Evolutionary conservation across 345 rosid genomes (phyloP), one percentile per base, ranked within the genome.

Genomic region (Salix udensis): DNA sequence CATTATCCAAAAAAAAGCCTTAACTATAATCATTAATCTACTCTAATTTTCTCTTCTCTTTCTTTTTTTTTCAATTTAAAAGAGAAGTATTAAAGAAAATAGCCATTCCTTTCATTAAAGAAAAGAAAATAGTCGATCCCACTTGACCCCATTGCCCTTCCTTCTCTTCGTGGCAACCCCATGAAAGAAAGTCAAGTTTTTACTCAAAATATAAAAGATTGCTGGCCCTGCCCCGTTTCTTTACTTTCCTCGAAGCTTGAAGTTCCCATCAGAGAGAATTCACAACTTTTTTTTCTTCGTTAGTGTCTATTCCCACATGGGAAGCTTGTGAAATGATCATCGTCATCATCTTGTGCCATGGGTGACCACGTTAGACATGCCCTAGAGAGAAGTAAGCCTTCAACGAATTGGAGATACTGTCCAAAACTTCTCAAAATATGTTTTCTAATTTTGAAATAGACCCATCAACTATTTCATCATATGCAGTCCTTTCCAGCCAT

Each of bases 141-240:
- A 81, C 83, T 28, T 40, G 73, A 71, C 67, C 82, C 81, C 70
- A 31, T 11, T 5, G 73, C 80, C 67, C 71, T 87, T 83, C 87
- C 90, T 87, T 87, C 79, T 89, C 81, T 85, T 86, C 89, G 74
- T 81, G 89, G 85, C 88, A 87, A 85, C 73, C 77, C 85, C 79
- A 72, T 73, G 83, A 86, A 82, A 82, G 86, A 82, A 85, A 85
- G 83, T 74, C 85, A 79, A 73, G 76, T 34, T 66, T 65, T 80
- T 86, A 77, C 85, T 81, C 86, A 36, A 80, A 83, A 68, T 40
- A 80, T 34, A 34, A 72, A 73, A 74, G 78, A 48, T 70, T 83
- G 39, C 48, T 44, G 78, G 70, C 30, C 68, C 71, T 69, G 2
- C 64, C 28, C 61, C 61, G 31, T 68, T 30, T 66, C n/a, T 72